phyloP scores from a whole-genome alignment of 2,329 filamentous ascomycete species.

The Ceratocystis albifundus region DNA sequence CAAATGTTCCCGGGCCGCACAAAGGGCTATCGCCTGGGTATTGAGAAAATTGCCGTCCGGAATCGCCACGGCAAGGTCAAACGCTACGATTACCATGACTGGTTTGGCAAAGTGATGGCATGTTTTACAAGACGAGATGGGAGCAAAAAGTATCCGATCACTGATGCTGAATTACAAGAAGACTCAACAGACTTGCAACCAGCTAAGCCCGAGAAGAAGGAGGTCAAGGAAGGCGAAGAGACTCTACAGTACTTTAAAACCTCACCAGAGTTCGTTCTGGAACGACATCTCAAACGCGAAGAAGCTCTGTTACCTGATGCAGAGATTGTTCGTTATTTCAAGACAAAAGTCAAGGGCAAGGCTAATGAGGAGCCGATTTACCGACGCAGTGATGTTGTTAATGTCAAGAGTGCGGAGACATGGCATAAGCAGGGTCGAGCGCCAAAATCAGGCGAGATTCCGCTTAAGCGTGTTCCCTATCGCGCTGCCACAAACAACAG shows the following conservation, averaged over 20 bases:
- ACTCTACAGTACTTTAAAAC: conserved; percentile 82
- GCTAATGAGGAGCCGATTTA: conserved; percentile 70
- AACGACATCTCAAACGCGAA: conserved; percentile 78
- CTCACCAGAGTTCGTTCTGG: conserved; percentile 73
- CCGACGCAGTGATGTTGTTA: conserved; percentile 63
- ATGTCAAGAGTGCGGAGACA: conserved; percentile 83
- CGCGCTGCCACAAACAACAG: conserved; percentile 81
- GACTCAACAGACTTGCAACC: conserved; percentile 66
- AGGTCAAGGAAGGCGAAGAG: conserved; percentile 61
- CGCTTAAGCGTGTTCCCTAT: conserved; percentile 78
- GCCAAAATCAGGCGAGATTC: conserved; percentile 55
- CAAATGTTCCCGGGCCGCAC: conserved; percentile 78
- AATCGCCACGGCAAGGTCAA: conserved; percentile 66
- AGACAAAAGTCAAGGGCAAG: conserved; percentile 60
- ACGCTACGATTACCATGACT: conserved; percentile 68
- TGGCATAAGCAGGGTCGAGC: conserved; percentile 95
- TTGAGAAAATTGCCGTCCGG: conserved; percentile 71
- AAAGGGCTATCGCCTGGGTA: conserved; percentile 66
- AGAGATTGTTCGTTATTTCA: conserved; percentile 61
- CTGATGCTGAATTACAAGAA: conserved; percentile 66
- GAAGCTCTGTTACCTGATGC: conserved; percentile 67
- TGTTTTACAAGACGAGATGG: conserved; percentile 48
- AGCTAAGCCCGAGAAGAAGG: conserved; percentile 59
- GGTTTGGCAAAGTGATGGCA: conserved; percentile 73
- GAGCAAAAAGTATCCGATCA: conserved; percentile 40